Conservation (phyloP, 176 grass and related monocot genomes). For the Musa acuminata region DNA sequence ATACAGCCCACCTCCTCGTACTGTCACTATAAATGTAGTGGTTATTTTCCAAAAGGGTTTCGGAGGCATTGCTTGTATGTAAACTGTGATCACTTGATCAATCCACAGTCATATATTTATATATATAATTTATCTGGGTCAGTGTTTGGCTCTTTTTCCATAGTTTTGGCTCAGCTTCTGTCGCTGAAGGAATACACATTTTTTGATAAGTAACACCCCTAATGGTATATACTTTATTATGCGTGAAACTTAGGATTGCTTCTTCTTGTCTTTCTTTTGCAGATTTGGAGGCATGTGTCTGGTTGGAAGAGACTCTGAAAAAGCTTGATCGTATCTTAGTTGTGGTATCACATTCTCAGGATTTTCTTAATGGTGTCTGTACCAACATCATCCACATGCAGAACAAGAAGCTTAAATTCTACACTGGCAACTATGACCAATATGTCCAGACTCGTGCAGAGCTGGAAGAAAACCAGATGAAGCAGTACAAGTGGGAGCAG, state of each 20-base stretch:
- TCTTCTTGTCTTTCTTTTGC: slow-evolving; percentile 15
- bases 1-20: neutral
- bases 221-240: neutral
- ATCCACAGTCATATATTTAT: too few relatives aligned
- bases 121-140: too few relatives aligned
- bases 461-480: slow-evolving; percentile 91
- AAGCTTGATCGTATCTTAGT: slow-evolving; percentile 78
- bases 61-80: too few relatives aligned
- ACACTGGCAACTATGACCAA: slow-evolving; percentile 82
- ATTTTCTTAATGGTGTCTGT: slow-evolving; percentile 88
- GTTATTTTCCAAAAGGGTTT: neutral
- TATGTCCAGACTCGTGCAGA: slow-evolving; percentile 69
- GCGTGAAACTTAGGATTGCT: neutral
- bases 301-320: slow-evolving; percentile 86
- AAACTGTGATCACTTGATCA: too few relatives aligned
- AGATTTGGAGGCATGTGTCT: slow-evolving; percentile 97
- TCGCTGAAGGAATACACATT: neutral
- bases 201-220: neutral
- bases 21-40: neutral
- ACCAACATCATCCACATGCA: slow-evolving; percentile 98
- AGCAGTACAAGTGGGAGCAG: slow-evolving; percentile 96
- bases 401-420: slow-evolving; percentile 81
- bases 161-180: neutral
- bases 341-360: slow-evolving; percentile 75
- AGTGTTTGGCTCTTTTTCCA: too few relatives aligned